These are phyloP conservation scores for Chromosphaera perkinsii DNA, from an alignment of 208 protist genomes.

Conservation along the genomic window DNA sequence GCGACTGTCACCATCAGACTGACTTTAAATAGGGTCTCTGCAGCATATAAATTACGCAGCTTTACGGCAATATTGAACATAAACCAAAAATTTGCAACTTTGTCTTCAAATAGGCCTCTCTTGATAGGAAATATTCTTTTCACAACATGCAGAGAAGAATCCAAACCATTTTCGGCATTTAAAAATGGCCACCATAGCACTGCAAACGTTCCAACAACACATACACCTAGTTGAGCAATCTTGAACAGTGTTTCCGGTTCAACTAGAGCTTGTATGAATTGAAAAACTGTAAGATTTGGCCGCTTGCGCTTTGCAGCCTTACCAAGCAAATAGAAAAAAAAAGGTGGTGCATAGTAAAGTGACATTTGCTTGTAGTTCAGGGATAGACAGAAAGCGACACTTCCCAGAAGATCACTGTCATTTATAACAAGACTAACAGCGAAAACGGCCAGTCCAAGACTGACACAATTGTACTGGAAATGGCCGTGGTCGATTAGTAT, in stretches of 20 bases:
- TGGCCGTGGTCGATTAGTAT: slow-evolving; percentile 84
- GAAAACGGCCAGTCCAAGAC: slow-evolving; percentile 57
- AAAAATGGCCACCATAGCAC: background rate
- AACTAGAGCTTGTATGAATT: background rate
- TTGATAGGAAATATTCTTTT: slow-evolving; percentile 72
- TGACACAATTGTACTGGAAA: slow-evolving; percentile 76
- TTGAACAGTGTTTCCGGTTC: too few species aligned
- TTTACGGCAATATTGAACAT: slow-evolving; percentile 53
- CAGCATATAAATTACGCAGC: slow-evolving; percentile 20
- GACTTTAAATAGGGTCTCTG: background rate
- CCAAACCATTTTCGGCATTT: too few species aligned
- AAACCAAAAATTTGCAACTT: slow-evolving; percentile 81
- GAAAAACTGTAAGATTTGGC: background rate
- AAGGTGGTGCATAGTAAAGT: slow-evolving; percentile 71
- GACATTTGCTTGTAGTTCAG: slow-evolving; percentile 78
- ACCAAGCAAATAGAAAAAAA: slow-evolving; percentile 66
- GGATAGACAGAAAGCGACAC: slow-evolving; percentile 48
- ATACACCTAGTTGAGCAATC: slow-evolving; percentile 4
- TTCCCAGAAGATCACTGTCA: slow-evolving; percentile 13
- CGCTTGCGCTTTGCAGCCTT: slow-evolving; percentile 3
- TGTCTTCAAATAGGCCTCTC: slow-evolving; percentile 78
- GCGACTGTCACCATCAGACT: slow-evolving; percentile 46
- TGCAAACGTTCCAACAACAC: slow-evolving; percentile 9
- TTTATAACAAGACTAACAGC: background rate
- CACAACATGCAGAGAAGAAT: slow-evolving; percentile 41